Percentiles rank a stretch among this genome's conserved stretches.
These are phyloP conservation scores for Oryza meyeriana DNA, from an alignment of 176 grass and related monocot species.

Conservation along the genomic window DNA sequence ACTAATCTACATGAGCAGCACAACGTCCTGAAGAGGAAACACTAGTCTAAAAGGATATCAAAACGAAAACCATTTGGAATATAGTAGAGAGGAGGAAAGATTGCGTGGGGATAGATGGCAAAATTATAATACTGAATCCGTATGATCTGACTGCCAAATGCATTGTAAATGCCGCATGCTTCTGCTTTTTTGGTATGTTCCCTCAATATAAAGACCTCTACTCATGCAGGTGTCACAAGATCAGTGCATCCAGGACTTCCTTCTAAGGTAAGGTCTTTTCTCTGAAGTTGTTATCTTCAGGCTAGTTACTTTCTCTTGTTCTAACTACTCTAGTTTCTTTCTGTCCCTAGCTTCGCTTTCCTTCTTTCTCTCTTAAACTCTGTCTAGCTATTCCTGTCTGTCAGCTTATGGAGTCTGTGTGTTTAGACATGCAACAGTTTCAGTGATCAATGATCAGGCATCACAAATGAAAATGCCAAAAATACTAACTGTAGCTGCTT, in stretches of 20 bases:
- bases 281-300: slow-evolving; percentile 21
- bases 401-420: neutral
- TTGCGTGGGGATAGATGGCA: slow-evolving; percentile 30
- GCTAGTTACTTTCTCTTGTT: neutral
- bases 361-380: slow-evolving; percentile 1
- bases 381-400: neutral
- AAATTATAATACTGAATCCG: slow-evolving; percentile 17
- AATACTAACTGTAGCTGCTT: neutral
- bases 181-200: slow-evolving; percentile 23
- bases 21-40: slow-evolving; percentile 18
- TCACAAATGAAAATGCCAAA: neutral
- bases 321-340: neutral
- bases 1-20: slow-evolving; percentile 1
- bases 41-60: neutral
- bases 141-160: neutral
- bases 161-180: slow-evolving; percentile 40
- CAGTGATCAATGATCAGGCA: slow-evolving; percentile 3
- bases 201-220: slow-evolving; percentile 38
- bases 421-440: slow-evolving; percentile 9
- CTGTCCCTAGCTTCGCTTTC: neutral
- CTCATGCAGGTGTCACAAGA: slow-evolving; percentile 46
- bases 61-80: neutral
- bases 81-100: slow-evolving; percentile 13
- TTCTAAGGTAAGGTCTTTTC: slow-evolving; percentile 40
- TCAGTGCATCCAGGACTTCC: slow-evolving; percentile 46